Evolutionary conservation across 2,329 filamentous ascomycete genomes (phyloP), one percentile per base, ranked within the genome.

Genomic region (Colletotrichum chlorophyti): DNA sequence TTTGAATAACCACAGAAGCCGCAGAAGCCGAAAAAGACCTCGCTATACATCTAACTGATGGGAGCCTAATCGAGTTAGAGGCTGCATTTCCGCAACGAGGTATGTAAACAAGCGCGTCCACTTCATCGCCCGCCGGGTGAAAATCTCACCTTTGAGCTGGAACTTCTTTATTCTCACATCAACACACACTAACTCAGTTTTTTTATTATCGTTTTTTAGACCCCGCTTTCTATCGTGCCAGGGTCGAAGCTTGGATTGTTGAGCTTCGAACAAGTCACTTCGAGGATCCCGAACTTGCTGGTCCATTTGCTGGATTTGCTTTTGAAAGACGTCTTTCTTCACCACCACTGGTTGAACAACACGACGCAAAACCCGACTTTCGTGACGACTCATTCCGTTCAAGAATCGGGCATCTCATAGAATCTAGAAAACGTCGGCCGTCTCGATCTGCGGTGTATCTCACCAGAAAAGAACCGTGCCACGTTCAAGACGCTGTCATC

Each of bases 281-380:
- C 21, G 49, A 55, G 45, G 59, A 63, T 42, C 58, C 58, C 14
- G 58, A 63, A 19, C 29, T 62, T 14, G 45, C 31, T 15, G 53
- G 58, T 3, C 59, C 61, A 7, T 63, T 63, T 35, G 45, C 61
- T 29, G 14, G 19, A 12, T 19, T 27, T 45, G 41, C 38, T 17
- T 26, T 40, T 15, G 43, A 38, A 29, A 37, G 17, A n/a, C 26
- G 43, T 26, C 37, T 27, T 24, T 45, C 21, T 7, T 38, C 40
- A 11, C 37, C 32, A 23, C 26, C 19, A 6, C 26, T 34, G n/a
- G 12, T 19, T 19, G 11, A 31, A 21, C 50, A 41, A 35, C 49
- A 9, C 2, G 35, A 41, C 14, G 29, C n/a, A n/a, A n/a, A 27
- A 24, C 14, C 23, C 4, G 23, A 47, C 5, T 54, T 55, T 35